Percentiles rank a stretch among this genome's conserved stretches.
phyloP scores from a whole-genome alignment of 1,284 basidiomycete genomes.

The Singerocomus inundabilis region DNA sequence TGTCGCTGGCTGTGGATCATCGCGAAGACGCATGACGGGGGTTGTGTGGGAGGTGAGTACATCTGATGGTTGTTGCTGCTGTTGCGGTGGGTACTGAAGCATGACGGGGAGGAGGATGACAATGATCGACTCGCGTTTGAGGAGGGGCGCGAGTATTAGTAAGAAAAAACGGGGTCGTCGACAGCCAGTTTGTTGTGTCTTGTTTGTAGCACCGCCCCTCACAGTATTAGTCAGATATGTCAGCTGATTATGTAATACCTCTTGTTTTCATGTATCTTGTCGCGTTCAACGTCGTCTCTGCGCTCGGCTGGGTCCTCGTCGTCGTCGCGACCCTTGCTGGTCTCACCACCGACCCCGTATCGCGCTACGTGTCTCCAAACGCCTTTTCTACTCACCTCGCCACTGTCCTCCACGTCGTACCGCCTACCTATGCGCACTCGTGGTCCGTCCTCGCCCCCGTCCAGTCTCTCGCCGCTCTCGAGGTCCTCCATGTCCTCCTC shows the following conservation, averaged over 20 bases:
- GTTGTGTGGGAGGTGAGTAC: slow-evolving; percentile 36
- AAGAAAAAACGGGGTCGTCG: slow-evolving; percentile 30
- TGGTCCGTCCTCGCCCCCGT: slow-evolving; percentile 69
- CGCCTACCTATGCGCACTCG: slow-evolving; percentile 54
- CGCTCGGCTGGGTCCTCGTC: slow-evolving; percentile 72
- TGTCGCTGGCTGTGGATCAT: slow-evolving; percentile 41
- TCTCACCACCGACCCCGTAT: background rate
- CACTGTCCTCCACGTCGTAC: slow-evolving; percentile 39
- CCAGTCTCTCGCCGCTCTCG: slow-evolving; percentile 79
- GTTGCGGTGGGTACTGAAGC: slow-evolving; percentile 31
- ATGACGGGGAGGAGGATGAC: slow-evolving; percentile 36
- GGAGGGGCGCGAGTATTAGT: slow-evolving; percentile 38
- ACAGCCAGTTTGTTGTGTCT: slow-evolving; percentile 15
- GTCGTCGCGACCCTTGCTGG: slow-evolving; percentile 44
- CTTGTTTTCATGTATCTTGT: slow-evolving; percentile 58
- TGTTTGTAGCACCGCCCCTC: slow-evolving; percentile 20
- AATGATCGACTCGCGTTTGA: slow-evolving; percentile 38
- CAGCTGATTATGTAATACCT: slow-evolving; percentile 16
- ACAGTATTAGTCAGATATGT: slow-evolving; percentile 8
- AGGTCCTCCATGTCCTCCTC: slow-evolving; percentile 79
- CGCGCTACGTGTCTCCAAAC: slow-evolving; percentile 9
- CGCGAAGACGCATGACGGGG: slow-evolving; percentile 61
- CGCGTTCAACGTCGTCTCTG: slow-evolving; percentile 74
- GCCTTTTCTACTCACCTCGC: slow-evolving; percentile 27
- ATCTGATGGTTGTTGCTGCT: slow-evolving; percentile 35